These are phyloP conservation scores for Forsythia viridissima DNA, from an alignment of 257 asterid species.

Conservation along the genomic window DNA sequence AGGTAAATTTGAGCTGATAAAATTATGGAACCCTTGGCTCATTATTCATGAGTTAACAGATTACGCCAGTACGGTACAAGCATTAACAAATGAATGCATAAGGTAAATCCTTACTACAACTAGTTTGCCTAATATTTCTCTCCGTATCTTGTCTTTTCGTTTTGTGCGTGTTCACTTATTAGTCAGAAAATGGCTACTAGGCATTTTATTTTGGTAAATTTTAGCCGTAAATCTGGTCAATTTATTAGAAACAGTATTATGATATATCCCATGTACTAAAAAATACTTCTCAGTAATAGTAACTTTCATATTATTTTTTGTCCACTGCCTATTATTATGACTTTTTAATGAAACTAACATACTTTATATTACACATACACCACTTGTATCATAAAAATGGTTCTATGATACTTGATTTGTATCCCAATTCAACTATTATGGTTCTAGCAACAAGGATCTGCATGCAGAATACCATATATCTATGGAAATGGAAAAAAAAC, in stretches of 20 bases:
- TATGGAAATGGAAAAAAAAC: not conserved
- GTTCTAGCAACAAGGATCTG: not conserved
- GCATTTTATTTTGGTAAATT: not conserved
- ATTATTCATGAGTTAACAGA: not conserved
- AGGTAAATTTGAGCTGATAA: not conserved
- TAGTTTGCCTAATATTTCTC: not conserved
- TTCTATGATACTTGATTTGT: not conserved
- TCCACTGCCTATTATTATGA: not conserved
- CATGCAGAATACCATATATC: not conserved
- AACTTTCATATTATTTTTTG: no score
- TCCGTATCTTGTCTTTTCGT: not conserved
- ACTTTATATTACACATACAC: not conserved
- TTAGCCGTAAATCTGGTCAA: not conserved
- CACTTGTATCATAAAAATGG: not conserved
- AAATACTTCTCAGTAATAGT: not conserved
- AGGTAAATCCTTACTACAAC: not conserved
- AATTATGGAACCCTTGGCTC: not conserved
- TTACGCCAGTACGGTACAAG: not conserved
- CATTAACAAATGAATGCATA: not conserved
- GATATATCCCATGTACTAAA: not conserved
- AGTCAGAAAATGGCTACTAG: not conserved
- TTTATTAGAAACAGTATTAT: not conserved
- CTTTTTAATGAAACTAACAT: not conserved
- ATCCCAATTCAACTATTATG: conserved; percentile 1
- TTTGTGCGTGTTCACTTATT: not conserved